These are phyloP conservation scores for Aspergillus sp. DNA, from an alignment of 2,329 filamentous ascomycete genomes.

Conservation along the genomic window DNA sequence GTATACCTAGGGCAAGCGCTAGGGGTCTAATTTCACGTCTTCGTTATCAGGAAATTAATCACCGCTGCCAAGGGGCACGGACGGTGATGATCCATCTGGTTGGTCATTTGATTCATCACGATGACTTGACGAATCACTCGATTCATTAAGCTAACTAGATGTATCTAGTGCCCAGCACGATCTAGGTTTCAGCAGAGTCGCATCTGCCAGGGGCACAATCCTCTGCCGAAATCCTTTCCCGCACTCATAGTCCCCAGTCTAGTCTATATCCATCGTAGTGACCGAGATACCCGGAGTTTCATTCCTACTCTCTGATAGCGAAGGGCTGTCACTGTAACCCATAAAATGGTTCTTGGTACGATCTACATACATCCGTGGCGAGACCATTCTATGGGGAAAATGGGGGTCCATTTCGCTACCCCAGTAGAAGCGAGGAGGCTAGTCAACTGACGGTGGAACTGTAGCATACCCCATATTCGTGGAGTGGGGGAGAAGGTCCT, in stretches of 20 bases:
- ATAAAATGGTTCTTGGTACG: neutral
- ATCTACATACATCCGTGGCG: too few species aligned
- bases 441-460: too few species aligned
- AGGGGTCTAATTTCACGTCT: neutral
- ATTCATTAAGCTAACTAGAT: neutral
- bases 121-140: neutral
- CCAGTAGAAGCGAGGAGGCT: too few species aligned
- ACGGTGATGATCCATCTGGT: neutral
- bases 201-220: too few species aligned
- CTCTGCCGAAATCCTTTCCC: too few species aligned
- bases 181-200: neutral
- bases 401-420: too few species aligned
- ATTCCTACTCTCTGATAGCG: neutral
- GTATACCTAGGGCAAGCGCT: neutral
- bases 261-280: too few species aligned
- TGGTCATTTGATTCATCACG: neutral
- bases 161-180: neutral
- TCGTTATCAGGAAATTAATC: conserved; percentile 1
- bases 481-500: too few species aligned
- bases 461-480: too few species aligned
- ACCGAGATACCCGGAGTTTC: neutral
- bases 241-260: neutral
- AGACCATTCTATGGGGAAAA: too few species aligned
- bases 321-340: neutral
- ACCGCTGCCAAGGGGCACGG: conserved; percentile 1